phyloP scores from a whole-genome alignment of 2,329 filamentous ascomycete species.

The Pyrenochaeta sp. region DNA sequence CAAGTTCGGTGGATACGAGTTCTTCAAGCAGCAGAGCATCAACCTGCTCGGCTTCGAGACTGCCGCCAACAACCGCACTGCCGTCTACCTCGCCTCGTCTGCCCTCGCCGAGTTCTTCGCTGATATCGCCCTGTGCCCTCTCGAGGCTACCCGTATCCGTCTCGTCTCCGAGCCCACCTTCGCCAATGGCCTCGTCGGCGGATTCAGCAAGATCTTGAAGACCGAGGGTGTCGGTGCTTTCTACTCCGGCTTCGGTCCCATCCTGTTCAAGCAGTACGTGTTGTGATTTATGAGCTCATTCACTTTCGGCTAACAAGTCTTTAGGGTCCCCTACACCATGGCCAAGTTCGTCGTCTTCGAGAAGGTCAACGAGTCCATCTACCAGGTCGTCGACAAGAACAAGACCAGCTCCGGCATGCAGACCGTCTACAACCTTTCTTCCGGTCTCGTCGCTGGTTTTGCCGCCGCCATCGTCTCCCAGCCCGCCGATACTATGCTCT shows the following conservation, averaged over 20 bases:
- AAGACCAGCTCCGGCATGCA: constrained; percentile 71
- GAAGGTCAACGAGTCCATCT: constrained; percentile 81
- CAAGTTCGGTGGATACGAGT: constrained; percentile 95
- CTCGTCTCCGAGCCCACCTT: constrained; percentile 88
- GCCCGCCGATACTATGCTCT: constrained; percentile 92
- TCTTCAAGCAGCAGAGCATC: constrained; percentile 94
- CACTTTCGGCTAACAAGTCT: constrained; percentile 32
- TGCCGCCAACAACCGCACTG: constrained; percentile 79
- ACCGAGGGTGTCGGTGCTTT: constrained; percentile 84
- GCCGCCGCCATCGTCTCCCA: constrained; percentile 87
- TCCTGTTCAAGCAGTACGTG: constrained; percentile 55
- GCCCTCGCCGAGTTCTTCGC: constrained; percentile 70
- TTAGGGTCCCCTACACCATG: constrained; percentile 89
- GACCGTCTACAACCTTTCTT: constrained; percentile 83
- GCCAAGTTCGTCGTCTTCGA: constrained; percentile 95
- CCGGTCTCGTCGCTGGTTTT: constrained; percentile 86
- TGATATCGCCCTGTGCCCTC: constrained; percentile 86
- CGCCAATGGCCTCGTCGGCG: constrained; percentile 78
- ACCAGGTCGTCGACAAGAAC: constrained; percentile 73
- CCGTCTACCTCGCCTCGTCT: constrained; percentile 76
- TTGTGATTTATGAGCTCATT: too few relatives aligned
- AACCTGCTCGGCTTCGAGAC: constrained; percentile 73
- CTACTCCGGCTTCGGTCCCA: constrained; percentile 84
- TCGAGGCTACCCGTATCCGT: constrained; percentile 93
- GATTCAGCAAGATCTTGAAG: constrained; percentile 83